A percentile compares a stretch with the other conserved stretches of the same genome.
Evolutionary conservation across 2,329 filamentous ascomycete species (phyloP).

Genomic region (Aureobasidium sp.): DNA sequence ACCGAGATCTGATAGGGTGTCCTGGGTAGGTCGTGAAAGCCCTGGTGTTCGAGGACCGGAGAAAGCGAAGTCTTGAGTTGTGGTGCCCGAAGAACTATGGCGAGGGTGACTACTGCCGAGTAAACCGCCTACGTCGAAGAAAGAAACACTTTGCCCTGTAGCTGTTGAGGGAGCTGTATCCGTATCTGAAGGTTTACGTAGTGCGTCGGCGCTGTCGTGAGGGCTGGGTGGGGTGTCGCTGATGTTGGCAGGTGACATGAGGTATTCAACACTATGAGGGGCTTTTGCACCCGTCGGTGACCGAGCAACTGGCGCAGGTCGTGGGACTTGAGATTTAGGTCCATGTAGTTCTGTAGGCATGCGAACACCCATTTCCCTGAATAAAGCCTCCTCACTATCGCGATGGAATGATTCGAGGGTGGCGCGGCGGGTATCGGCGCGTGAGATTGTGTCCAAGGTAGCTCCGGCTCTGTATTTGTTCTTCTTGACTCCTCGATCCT

Average conservation of each 20-base stretch:
- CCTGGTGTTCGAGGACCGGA: background rate
- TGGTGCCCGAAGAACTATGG: constrained; percentile 24
- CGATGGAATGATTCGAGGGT: constrained; percentile 54
- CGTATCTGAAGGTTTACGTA: background rate
- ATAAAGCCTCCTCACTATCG: constrained; percentile 88
- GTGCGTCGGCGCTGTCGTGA: constrained; percentile 10
- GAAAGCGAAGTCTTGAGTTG: constrained; percentile 33
- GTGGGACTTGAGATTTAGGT: constrained; percentile 17
- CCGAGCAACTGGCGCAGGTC: constrained; percentile 31
- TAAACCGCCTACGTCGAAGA: constrained; percentile 77
- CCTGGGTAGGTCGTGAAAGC: constrained; percentile 13
- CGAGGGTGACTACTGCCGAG: constrained; percentile 59
- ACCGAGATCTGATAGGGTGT: background rate
- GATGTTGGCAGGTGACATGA: background rate
- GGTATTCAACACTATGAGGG: background rate
- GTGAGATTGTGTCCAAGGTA: constrained; percentile 42
- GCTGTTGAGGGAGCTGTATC: constrained; percentile 15
- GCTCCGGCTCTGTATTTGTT: constrained; percentile 61
- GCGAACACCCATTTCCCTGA: constrained; percentile 67
- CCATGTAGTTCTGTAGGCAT: constrained; percentile 44
- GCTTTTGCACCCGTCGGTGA: constrained; percentile 21
- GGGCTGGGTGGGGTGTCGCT: background rate
- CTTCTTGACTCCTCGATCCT: constrained; percentile 86
- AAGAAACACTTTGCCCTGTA: constrained; percentile 40
- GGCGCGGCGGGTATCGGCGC: constrained; percentile 51